These are phyloP conservation scores for Astrephomene gubernaculifera DNA, from an alignment of 139 green algal genomes.

Conservation along the genomic window DNA sequence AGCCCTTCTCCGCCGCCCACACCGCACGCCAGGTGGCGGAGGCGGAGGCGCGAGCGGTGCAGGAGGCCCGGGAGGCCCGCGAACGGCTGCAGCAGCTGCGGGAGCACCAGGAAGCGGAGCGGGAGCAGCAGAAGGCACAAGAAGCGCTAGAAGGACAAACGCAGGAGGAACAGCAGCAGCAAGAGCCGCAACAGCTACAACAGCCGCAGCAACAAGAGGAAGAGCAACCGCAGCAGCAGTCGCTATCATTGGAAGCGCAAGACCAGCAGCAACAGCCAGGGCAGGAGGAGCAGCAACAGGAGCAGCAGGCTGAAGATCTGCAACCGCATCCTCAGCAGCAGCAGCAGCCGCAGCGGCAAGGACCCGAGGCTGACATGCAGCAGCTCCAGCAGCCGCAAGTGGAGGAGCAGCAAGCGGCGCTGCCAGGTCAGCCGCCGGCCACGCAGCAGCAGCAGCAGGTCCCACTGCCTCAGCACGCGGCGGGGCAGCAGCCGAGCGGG, in stretches of 20 bases:
- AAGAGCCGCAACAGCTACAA: neutral
- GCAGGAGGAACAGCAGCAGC: neutral
- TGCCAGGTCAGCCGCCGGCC: neutral
- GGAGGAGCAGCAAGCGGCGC: neutral
- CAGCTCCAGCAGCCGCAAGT: neutral
- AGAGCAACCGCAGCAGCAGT: neutral
- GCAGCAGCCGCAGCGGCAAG: no score
- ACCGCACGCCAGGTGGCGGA: neutral
- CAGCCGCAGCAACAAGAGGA: neutral
- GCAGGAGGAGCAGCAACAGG: neutral
- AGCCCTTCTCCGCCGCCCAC: neutral
- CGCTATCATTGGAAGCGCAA: neutral
- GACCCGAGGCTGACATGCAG: no score
- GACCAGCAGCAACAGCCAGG: neutral
- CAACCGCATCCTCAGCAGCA: neutral
- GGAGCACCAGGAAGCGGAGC: neutral
- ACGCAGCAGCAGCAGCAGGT: no score
- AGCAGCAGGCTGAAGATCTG: neutral
- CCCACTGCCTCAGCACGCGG: no score
- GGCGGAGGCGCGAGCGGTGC: neutral
- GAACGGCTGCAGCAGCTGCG: neutral
- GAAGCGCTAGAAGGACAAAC: neutral
- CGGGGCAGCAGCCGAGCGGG: no score
- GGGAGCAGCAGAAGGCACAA: neutral
- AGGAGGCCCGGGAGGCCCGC: no score